Percentiles rank a stretch among this genome's conserved stretches.
Conservation (phyloP, 148 eudicot genomes). For the Fagopyrum esculentum region DNA sequence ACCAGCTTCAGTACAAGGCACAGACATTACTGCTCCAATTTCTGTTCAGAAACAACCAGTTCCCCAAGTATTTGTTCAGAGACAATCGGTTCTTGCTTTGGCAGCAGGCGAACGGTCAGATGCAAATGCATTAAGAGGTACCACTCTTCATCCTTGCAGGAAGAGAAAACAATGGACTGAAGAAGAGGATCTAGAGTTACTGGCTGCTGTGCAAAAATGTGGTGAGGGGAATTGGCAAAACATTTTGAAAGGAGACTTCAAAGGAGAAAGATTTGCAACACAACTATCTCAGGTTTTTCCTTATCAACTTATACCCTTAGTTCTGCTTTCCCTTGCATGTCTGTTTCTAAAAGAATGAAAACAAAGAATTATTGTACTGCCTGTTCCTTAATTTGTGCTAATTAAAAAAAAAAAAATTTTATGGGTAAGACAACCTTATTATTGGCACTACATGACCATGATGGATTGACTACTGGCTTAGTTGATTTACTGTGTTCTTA, state of each 20-base stretch:
- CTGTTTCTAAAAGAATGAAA: background rate
- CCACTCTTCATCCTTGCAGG: constrained; percentile 33
- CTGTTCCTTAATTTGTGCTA: too few species aligned
- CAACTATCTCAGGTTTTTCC: constrained; percentile 71
- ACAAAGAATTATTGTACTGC: background rate
- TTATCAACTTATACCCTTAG: constrained; percentile 10
- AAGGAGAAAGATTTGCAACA: constrained; percentile 53
- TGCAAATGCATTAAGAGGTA: constrained; percentile 26
- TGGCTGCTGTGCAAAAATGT: constrained; percentile 53
- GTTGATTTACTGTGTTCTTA: too few species aligned
- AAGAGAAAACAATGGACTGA: constrained; percentile 68
- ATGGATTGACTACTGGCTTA: too few species aligned
- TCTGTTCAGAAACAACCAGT: constrained; percentile 41
- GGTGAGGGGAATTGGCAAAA: constrained; percentile 86
- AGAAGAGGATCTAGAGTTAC: constrained; percentile 56
- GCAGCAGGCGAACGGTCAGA: constrained; percentile 31
- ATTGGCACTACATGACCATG: too few species aligned
- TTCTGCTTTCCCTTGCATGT: background rate
- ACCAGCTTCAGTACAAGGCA: constrained; percentile 28
- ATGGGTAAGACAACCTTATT: background rate
- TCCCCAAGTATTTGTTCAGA: constrained; percentile 43
- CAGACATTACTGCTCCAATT: constrained; percentile 46
- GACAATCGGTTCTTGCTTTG: constrained; percentile 28
- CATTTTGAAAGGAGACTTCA: constrained; percentile 47
- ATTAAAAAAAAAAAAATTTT: too few species aligned